Evolutionary conservation across 2,329 filamentous ascomycete genomes (phyloP).

Genomic region (Fusarium palustre): DNA sequence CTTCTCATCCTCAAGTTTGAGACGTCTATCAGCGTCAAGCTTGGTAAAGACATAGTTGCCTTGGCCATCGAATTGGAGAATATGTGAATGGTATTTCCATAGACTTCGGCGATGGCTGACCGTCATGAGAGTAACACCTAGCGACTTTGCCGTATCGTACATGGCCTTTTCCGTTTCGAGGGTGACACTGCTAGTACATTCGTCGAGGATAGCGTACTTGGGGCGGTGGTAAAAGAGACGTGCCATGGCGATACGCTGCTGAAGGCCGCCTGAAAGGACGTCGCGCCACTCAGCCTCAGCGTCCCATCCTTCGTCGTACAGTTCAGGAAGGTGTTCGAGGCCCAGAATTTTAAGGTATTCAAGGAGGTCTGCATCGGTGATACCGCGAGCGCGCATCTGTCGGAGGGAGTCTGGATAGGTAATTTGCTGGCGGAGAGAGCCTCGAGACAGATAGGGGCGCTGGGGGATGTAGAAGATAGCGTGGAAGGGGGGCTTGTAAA

Average conservation of each 20-base stretch:
- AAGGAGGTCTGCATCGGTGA: slow-evolving; percentile 84
- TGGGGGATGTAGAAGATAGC: slow-evolving; percentile 99
- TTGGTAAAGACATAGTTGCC: slow-evolving; percentile 90
- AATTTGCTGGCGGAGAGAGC: slow-evolving; percentile 94
- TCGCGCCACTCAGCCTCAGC: slow-evolving; percentile 97
- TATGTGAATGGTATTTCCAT: slow-evolving; percentile 96
- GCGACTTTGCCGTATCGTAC: slow-evolving; percentile 94
- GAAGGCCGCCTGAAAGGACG: slow-evolving; percentile 88
- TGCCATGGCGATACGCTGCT: slow-evolving; percentile 97
- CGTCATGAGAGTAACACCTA: slow-evolving; percentile 96
- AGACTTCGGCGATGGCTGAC: slow-evolving; percentile 90
- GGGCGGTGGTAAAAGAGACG: slow-evolving; percentile 92
- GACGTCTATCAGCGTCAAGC: slow-evolving; percentile 85
- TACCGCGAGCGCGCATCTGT: slow-evolving; percentile 85
- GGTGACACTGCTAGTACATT: slow-evolving; percentile 96
- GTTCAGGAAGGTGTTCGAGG: slow-evolving; percentile 83
- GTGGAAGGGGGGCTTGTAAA: slow-evolving; percentile 89
- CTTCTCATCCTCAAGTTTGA: slow-evolving; percentile 94
- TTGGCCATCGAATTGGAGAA: slow-evolving; percentile 96
- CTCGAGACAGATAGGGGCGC: slow-evolving; percentile 90
- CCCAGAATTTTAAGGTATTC: slow-evolving; percentile 82
- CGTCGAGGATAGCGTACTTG: slow-evolving; percentile 94
- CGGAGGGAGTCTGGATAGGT: slow-evolving; percentile 93
- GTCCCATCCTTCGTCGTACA: slow-evolving; percentile 85
- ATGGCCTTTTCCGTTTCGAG: slow-evolving; percentile 94